Evolutionary conservation across 345 rosid genomes (phyloP), one percentile per base, ranked within the genome.

Genomic region (Boechera stricta): DNA sequence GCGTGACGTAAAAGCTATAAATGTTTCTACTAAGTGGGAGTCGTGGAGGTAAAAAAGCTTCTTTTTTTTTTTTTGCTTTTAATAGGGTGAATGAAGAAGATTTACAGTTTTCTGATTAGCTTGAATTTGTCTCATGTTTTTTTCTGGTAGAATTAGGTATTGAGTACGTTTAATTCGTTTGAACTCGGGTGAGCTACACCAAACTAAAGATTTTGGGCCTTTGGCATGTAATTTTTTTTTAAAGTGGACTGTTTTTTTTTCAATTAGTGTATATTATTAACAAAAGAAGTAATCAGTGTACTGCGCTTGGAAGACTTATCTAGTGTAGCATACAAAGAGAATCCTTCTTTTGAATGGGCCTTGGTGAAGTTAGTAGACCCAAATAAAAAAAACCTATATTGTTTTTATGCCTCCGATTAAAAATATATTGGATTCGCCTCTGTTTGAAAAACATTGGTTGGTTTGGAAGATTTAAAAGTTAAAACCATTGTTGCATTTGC

Each of bases 1-100:
- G 26, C 41, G 63, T 32, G 42, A 32, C 59, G n/a, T 55, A 33
- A 55, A 55, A 55, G 36, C 59, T 55, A 12, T 55, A 28, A 28
- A 55, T 55, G 59, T 28, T 55, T 55, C 32, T 28, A 7, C 16
- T 2, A 26, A 54, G n/a, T 26, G 33, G n/a, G 58, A 18, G 21
- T 18, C 21, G 21, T 18, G 21, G 21, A 18, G 21, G 21, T 18
- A 18, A 18, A 18, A 18, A 18, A 54, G 5, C 6, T 49, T 10
- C 24, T 52, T 4, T 5, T 21, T 21, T 21, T 10, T 21, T 24
- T 24, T 10, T 21, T 21, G 6, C 31, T 10, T 24, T 24, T 4
- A 21, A 21, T 21, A 21, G 24, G 24, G 24, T 21, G 24, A 21
- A 21, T 21, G 24, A 21, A 21, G 31, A 24, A 10, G 1, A 24